These are phyloP conservation scores for Cajanus cajan DNA, from an alignment of 306 rosid genomes.

Conservation along the genomic window DNA sequence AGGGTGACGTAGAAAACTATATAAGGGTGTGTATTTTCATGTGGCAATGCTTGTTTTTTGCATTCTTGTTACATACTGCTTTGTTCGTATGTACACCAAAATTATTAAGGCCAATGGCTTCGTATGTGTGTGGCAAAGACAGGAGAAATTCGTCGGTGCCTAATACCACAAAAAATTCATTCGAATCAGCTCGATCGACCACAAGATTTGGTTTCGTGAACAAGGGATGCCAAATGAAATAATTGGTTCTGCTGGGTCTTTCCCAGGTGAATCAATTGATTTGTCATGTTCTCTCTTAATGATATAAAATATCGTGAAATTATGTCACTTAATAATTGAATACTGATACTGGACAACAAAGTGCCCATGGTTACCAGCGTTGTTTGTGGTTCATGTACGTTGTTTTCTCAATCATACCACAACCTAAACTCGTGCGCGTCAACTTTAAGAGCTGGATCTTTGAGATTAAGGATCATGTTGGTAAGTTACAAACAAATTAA, in stretches of 20 bases:
- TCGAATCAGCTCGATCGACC: neutral
- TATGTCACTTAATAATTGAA: neutral
- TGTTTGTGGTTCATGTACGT: neutral
- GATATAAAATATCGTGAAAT: neutral
- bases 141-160: slow-evolving; percentile 26
- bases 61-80: neutral
- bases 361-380: neutral
- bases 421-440: neutral
- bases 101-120: neutral
- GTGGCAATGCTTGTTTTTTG: neutral
- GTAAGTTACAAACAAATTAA: neutral
- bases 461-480: neutral
- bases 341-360: neutral
- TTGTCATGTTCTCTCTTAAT: neutral
- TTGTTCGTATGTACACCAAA: neutral
- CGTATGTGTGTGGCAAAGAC: slow-evolving; percentile 3
- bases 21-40: neutral
- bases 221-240: neutral
- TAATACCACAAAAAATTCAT: neutral
- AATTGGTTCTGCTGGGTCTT: slow-evolving; percentile 9
- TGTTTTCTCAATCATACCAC: neutral
- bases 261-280: neutral
- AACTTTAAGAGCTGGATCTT: neutral
- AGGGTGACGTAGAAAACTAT: neutral
- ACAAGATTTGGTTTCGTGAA: neutral